Percentiles rank a stretch among this genome's conserved stretches.
Evolutionary conservation across 164 flowering plant genomes (phyloP).

Genomic region (Magnolia sinica): DNA sequence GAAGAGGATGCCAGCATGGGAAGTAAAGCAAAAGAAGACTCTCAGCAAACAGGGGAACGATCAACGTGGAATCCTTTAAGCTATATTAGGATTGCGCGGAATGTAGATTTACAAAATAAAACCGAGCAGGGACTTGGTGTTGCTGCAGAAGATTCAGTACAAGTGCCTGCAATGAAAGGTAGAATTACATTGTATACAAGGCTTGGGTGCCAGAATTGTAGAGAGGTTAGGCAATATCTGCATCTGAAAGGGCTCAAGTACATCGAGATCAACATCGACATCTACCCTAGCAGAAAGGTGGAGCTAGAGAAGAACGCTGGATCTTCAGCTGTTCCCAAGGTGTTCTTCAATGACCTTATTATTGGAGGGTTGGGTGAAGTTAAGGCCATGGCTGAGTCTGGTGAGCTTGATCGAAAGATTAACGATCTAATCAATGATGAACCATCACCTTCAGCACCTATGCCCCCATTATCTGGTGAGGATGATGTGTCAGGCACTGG

Average conservation of each 20-base stretch:
- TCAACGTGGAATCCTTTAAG: slow-evolving; percentile 69
- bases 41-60: slow-evolving; percentile 36
- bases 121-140: slow-evolving; percentile 31
- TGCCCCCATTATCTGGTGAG: slow-evolving; percentile 85
- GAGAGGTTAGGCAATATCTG: slow-evolving; percentile 54
- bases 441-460: slow-evolving; percentile 66
- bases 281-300: slow-evolving; percentile 67
- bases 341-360: slow-evolving; percentile 66
- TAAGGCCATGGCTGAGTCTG: slow-evolving; percentile 57
- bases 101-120: slow-evolving; percentile 35
- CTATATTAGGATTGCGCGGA: slow-evolving; percentile 38
- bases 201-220: slow-evolving; percentile 62
- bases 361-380: slow-evolving; percentile 68
- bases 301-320: slow-evolving; percentile 70
- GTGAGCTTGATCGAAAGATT: slow-evolving; percentile 62
- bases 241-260: slow-evolving; percentile 52
- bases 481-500: slow-evolving; percentile 74
- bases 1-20: slow-evolving; percentile 27
- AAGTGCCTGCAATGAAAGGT: slow-evolving; percentile 54
- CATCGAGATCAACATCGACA: slow-evolving; percentile 76
- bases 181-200: slow-evolving; percentile 66
- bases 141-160: slow-evolving; percentile 17
- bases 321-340: slow-evolving; percentile 67
- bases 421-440: slow-evolving; percentile 47
- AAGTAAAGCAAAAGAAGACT: slow-evolving; percentile 30